Evolutionary conservation across 1,284 basidiomycete species (phyloP).

Genomic region (Cryptococcus deneoformans): DNA sequence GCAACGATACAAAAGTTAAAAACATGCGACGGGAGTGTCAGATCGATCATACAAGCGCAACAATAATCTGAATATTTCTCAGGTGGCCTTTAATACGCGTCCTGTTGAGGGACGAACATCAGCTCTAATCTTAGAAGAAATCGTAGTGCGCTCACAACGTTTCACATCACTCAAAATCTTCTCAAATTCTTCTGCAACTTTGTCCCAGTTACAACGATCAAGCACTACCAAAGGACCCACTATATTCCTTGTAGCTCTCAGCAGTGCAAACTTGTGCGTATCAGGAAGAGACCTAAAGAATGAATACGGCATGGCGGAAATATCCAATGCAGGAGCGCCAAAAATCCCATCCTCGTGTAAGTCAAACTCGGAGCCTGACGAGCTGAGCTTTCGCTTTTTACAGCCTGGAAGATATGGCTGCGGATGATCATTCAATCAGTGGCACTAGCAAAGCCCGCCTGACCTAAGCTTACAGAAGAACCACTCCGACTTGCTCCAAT

Average conservation of each 20-base stretch:
- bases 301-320: slow-evolving; percentile 11
- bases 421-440: background rate
- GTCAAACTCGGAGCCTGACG: background rate
- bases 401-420: background rate
- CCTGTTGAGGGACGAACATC: too few species aligned
- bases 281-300: slow-evolving; percentile 9
- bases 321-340: slow-evolving; percentile 6
- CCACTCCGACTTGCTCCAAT: background rate
- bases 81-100: too few species aligned
- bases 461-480: background rate
- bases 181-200: slow-evolving; percentile 8
- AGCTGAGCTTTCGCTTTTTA: background rate
- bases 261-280: slow-evolving; percentile 9
- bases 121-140: too few species aligned
- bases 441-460: background rate
- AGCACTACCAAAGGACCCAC: background rate
- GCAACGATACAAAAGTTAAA: background rate
- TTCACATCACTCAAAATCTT: slow-evolving; percentile 6
- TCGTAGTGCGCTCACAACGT: background rate
- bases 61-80: too few species aligned
- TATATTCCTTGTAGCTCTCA: slow-evolving; percentile 6
- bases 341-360: slow-evolving; percentile 8
- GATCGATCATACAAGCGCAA: too few species aligned
- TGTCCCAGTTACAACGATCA: slow-evolving; percentile 8
- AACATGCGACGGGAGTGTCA: too few species aligned